These are phyloP conservation scores for Ganoderma sinense DNA, from an alignment of 1,284 basidiomycete genomes.

Conservation along the genomic window DNA sequence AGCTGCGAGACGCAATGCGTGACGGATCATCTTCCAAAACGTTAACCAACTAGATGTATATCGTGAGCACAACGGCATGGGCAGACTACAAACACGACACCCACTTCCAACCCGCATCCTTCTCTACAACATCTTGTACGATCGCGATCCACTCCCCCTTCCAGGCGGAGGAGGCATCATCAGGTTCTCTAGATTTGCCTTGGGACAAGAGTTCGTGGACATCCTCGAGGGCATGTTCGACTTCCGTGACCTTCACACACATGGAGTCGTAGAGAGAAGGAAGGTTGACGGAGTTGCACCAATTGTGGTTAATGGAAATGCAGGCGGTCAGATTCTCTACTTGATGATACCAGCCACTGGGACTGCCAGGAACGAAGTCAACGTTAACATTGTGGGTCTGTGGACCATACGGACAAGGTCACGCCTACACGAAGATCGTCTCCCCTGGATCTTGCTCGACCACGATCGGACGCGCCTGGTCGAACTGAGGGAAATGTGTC, in stretches of 20 bases:
- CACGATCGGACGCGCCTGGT: slow-evolving; percentile 32
- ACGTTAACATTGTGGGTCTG: not conserved
- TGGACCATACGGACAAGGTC: not conserved
- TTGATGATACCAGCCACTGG: slow-evolving; percentile 44
- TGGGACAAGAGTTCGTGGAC: slow-evolving; percentile 37
- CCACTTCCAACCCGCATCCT: slow-evolving; percentile 44
- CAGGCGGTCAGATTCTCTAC: slow-evolving; percentile 42
- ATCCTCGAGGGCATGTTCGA: slow-evolving; percentile 41
- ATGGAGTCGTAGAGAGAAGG: slow-evolving; percentile 41
- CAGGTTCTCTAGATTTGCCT: not conserved
- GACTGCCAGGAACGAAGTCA: slow-evolving; percentile 22
- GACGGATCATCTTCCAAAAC: slow-evolving; percentile 41
- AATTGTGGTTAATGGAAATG: slow-evolving; percentile 45
- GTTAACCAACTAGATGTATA: slow-evolving; percentile 36
- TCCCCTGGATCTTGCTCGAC: slow-evolving; percentile 40
- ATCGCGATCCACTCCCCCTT: slow-evolving; percentile 37
- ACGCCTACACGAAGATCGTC: slow-evolving; percentile 41
- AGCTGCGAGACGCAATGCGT: slow-evolving; percentile 31
- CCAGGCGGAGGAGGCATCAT: slow-evolving; percentile 25
- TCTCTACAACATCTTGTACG: slow-evolving; percentile 43
- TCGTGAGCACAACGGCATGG: not conserved
- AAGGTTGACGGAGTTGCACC: slow-evolving; percentile 43
- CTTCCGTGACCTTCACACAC: slow-evolving; percentile 41
- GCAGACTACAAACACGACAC: slow-evolving; percentile 11
- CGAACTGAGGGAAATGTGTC: slow-evolving; percentile 30